Evolutionary conservation across 352 stramenopile genomes (phyloP).

Genomic region (Pythium vanterpoolii): DNA sequence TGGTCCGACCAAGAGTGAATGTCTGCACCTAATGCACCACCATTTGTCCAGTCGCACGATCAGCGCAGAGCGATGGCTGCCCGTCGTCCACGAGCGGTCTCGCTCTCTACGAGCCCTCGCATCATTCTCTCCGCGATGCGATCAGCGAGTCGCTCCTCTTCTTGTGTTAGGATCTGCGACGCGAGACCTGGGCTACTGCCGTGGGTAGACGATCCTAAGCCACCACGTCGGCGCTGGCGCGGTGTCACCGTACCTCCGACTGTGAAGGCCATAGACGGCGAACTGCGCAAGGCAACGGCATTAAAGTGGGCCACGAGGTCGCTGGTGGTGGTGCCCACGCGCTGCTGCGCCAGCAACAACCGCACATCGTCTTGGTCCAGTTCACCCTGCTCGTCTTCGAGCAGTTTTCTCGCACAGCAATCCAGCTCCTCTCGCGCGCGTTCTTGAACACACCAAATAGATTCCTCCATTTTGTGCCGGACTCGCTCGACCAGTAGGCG

Average conservation of each 20-base stretch:
- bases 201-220: not conserved
- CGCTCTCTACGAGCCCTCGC: conserved; percentile 6
- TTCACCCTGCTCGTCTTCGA: conserved; percentile 20
- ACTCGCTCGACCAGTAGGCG: conserved; percentile 5
- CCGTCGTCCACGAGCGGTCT: not conserved
- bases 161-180: conserved; percentile 13
- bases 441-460: conserved; percentile 5
- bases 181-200: not conserved
- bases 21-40: conserved; percentile 1
- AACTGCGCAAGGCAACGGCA: not conserved
- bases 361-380: conserved; percentile 16
- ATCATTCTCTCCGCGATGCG: conserved; percentile 20
- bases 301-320: conserved; percentile 1
- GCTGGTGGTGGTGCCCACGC: not conserved
- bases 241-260: not conserved
- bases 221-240: not conserved
- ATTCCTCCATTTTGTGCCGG: conserved; percentile 6
- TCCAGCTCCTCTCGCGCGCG: conserved; percentile 1
- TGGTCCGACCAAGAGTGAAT: conserved; percentile 15
- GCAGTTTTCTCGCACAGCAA: conserved; percentile 8
- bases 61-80: not conserved
- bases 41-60: no score
- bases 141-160: conserved; percentile 14
- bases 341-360: conserved; percentile 16
- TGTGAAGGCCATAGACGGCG: not conserved